A percentile compares a stretch with the other conserved stretches of the same genome.
phyloP scores from a whole-genome alignment of 1,284 basidiomycete genomes.

The Malassezia slooffiae region DNA sequence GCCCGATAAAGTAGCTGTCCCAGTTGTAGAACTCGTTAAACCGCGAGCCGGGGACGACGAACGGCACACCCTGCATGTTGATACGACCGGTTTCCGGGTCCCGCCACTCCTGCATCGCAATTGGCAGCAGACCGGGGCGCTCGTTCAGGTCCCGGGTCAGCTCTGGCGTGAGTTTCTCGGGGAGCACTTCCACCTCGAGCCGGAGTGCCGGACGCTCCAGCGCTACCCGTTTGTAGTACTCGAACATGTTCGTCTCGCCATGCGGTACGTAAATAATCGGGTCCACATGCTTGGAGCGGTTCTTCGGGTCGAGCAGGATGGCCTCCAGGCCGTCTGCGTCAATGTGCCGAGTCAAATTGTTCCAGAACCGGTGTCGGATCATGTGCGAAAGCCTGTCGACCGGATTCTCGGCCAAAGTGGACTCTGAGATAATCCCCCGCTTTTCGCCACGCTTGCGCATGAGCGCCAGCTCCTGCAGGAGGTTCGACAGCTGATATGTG shows the following conservation, averaged over 20 bases:
- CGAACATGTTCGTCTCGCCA: conserved; percentile 80
- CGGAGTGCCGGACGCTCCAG: conserved; percentile 58
- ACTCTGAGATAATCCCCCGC: conserved; percentile 93
- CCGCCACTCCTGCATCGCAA: conserved; percentile 82
- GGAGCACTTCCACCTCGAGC: conserved; percentile 79
- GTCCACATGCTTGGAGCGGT: conserved; percentile 30
- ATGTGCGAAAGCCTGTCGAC: conserved; percentile 91
- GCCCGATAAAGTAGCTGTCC: conserved; percentile 71
- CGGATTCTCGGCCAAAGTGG: conserved; percentile 88
- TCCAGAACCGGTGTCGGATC: conserved; percentile 98
- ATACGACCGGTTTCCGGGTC: conserved; percentile 51
- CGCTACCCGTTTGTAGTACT: conserved; percentile 63
- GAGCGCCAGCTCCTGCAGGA: conserved; percentile 94
- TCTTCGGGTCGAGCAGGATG: conserved; percentile 94
- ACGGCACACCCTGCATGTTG: conserved; percentile 77
- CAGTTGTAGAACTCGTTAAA: conserved; percentile 75
- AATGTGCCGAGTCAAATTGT: conserved; percentile 86
- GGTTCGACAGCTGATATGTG: conserved; percentile 83
- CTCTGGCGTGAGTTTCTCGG: conserved; percentile 71
- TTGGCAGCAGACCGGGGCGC: conserved; percentile 80
- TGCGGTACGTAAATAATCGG: conserved; percentile 89
- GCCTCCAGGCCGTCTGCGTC: conserved; percentile 93
- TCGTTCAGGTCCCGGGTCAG: conserved; percentile 89
- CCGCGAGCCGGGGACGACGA: conserved; percentile 90
- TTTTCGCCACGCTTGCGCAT: conserved; percentile 90